These are phyloP conservation scores for Geum urbanum DNA, from an alignment of 306 rosid species.

Conservation along the genomic window DNA sequence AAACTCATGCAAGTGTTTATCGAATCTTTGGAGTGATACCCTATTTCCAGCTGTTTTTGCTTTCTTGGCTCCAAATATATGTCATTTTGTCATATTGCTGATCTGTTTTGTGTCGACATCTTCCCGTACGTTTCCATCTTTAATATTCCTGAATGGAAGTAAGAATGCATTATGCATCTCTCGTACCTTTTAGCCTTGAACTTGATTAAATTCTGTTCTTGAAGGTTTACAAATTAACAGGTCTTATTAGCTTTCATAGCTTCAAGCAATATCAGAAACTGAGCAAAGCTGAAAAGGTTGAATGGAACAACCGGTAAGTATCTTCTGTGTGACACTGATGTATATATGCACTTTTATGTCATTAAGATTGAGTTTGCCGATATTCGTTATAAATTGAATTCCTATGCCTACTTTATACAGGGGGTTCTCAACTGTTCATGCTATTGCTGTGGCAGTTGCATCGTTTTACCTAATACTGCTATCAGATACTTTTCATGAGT, in stretches of 20 bases:
- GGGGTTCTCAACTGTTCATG: constrained; percentile 92
- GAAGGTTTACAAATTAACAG: constrained; percentile 73
- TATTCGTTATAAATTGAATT: constrained; percentile 7
- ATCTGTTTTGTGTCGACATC: neutral
- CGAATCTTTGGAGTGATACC: neutral
- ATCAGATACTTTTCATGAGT: constrained; percentile 57
- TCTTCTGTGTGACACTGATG: constrained; percentile 23
- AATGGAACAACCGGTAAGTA: constrained; percentile 88
- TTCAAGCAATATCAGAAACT: constrained; percentile 49
- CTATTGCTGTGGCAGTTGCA: constrained; percentile 58
- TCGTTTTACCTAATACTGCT: constrained; percentile 59
- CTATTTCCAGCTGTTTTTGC: neutral
- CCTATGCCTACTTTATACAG: constrained; percentile 34
- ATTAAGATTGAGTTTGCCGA: constrained; percentile 16
- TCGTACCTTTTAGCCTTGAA: constrained; percentile 12
- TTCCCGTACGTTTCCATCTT: neutral
- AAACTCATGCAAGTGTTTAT: neutral
- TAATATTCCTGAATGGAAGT: neutral
- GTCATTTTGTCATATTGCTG: neutral
- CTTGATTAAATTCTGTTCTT: constrained; percentile 28
- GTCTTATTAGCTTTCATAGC: constrained; percentile 44
- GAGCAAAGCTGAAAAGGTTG: constrained; percentile 49
- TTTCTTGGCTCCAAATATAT: neutral
- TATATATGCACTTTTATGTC: constrained; percentile 13
- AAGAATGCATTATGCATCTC: neutral